Conservation (phyloP, 1,139 yeast genomes). For the Ogataea hybrid region DNA sequence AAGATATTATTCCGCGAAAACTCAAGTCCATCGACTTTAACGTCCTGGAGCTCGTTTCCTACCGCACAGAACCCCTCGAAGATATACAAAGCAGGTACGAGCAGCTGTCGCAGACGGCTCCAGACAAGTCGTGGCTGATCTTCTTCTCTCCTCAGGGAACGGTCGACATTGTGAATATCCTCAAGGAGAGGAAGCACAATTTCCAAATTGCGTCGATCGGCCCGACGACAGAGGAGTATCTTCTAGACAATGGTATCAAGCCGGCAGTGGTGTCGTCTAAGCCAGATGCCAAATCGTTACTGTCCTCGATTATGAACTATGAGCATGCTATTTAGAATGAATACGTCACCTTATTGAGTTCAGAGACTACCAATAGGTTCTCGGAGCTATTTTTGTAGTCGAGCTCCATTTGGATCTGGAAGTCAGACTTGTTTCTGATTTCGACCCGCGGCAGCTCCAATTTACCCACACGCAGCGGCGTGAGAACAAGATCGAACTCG, state of each 20-base stretch:
- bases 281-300: slow-evolving; percentile 68
- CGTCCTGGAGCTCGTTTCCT: slow-evolving; percentile 66
- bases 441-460: slow-evolving; percentile 62
- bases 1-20: slow-evolving; percentile 74
- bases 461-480: slow-evolving; percentile 79
- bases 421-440: slow-evolving; percentile 36
- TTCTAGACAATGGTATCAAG: slow-evolving; percentile 47
- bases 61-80: slow-evolving; percentile 56
- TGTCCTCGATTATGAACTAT: slow-evolving; percentile 34
- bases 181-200: slow-evolving; percentile 31
- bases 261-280: slow-evolving; percentile 67
- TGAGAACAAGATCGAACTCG: slow-evolving; percentile 45
- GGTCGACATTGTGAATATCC: slow-evolving; percentile 49
- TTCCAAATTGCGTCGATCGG: slow-evolving; percentile 80
- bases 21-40: slow-evolving; percentile 45
- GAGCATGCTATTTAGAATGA: slow-evolving; percentile 41
- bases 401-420: slow-evolving; percentile 49
- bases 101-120: slow-evolving; percentile 19
- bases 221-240: slow-evolving; percentile 79
- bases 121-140: slow-evolving; percentile 57
- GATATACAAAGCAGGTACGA: slow-evolving; percentile 46
- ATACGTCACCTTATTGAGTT: slow-evolving; percentile 58
- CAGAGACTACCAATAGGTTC: slow-evolving; percentile 71
- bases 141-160: slow-evolving; percentile 95
- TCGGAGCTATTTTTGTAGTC: slow-evolving; percentile 69